These are phyloP conservation scores for Hypomontagnella monticulosa DNA, from an alignment of 495 filamentous ascomycete species.

Conservation along the genomic window DNA sequence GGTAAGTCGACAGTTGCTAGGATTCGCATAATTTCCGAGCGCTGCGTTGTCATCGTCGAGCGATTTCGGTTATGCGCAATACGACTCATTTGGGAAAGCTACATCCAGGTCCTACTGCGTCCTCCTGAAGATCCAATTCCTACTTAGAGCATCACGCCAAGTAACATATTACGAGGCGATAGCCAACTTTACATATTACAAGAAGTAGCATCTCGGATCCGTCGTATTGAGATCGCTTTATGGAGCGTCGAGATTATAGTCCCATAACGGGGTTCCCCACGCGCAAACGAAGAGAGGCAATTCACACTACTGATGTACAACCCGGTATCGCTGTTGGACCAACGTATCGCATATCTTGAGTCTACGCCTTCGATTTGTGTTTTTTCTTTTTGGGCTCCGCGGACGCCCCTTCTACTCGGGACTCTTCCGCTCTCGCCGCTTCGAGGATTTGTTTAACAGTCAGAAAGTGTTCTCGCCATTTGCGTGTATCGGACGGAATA, in stretches of 20 bases:
- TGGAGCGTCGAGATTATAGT: too few species aligned
- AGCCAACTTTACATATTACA: too few species aligned
- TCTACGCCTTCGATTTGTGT: not conserved
- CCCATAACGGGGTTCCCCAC: too few species aligned
- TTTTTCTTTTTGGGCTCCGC: not conserved
- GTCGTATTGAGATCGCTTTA: too few species aligned
- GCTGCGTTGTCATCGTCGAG: constrained; percentile 13
- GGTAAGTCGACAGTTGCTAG: constrained; percentile 6
- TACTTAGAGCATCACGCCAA: not conserved
- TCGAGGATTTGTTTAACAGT: not conserved
- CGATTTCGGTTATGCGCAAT: constrained; percentile 36
- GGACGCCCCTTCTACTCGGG: not conserved
- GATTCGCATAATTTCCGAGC: constrained; percentile 25
- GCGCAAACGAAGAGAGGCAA: too few species aligned
- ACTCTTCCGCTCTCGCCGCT: not conserved
- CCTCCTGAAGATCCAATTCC: constrained; percentile 17
- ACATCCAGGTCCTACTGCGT: constrained; percentile 3
- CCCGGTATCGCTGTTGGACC: not conserved
- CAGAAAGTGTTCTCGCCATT: constrained; percentile 24
- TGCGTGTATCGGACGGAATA: not conserved
- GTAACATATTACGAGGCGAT: not conserved
- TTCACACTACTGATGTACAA: too few species aligned
- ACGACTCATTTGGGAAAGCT: constrained; percentile 23
- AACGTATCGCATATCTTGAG: not conserved
- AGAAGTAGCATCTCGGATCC: too few species aligned